Conservation (phyloP, 169 alveolate genomes). For the Cyclospora cayetanensis region DNA sequence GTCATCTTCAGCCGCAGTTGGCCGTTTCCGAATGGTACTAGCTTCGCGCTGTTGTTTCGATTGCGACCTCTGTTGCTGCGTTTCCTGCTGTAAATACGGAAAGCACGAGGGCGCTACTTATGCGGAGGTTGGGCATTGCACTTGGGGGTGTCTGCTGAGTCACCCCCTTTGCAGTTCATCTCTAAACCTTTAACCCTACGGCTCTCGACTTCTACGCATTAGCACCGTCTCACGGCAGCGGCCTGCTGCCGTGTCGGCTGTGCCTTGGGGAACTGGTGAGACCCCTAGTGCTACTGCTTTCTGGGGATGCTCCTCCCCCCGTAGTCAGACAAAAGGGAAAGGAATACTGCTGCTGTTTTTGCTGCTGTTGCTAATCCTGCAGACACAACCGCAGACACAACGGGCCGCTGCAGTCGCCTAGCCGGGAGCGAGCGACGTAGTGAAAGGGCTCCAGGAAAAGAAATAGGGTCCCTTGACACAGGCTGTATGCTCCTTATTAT, state of each 20-base stretch:
- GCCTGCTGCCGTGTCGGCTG: constrained; percentile 11
- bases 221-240: constrained; percentile 20
- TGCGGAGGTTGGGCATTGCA: constrained; percentile 25
- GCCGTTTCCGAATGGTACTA: too few species aligned
- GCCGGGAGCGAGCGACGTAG: background rate
- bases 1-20: background rate
- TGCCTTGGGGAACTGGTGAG: background rate
- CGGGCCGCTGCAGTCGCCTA: constrained; percentile 14
- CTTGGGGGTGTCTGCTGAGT: background rate
- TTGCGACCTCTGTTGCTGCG: constrained; percentile 43
- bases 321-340: background rate
- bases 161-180: background rate
- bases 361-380: constrained; percentile 12
- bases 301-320: background rate
- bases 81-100: background rate
- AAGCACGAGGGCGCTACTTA: background rate
- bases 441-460: constrained; percentile 1
- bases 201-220: background rate
- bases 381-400: background rate
- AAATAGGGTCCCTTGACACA: background rate
- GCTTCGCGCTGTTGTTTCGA: constrained; percentile 4
- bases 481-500: background rate
- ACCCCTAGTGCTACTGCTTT: background rate
- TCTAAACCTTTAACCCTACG: constrained; percentile 39
- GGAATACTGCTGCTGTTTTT: background rate